Conservation (phyloP, 345 rosid species). For the Populus ilicifolia region DNA sequence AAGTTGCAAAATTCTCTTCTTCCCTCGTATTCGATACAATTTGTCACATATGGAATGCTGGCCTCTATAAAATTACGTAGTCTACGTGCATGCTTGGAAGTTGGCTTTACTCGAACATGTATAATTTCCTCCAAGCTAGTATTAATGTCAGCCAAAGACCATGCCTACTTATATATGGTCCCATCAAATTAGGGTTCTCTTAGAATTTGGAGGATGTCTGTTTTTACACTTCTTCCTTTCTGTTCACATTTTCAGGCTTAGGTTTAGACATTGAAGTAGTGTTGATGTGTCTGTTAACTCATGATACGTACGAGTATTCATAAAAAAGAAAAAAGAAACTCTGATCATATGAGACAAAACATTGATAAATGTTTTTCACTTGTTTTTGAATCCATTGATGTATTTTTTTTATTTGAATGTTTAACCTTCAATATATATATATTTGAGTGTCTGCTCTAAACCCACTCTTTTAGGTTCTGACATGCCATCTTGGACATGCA, state of each 20-base stretch:
- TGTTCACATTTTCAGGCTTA: neutral
- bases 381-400: too few species aligned
- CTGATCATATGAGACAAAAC: too few species aligned
- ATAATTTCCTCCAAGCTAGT: neutral
- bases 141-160: neutral
- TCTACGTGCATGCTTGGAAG: neutral
- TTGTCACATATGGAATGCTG: neutral
- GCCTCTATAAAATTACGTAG: neutral
- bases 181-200: neutral
- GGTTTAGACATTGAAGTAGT: neutral
- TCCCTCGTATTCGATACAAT: neutral
- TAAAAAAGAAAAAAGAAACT: too few species aligned
- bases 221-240: too few species aligned
- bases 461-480: too few species aligned
- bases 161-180: neutral
- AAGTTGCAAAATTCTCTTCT: neutral
- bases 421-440: too few species aligned
- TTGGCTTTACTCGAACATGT: neutral
- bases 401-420: too few species aligned
- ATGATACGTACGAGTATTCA: too few species aligned
- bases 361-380: too few species aligned
- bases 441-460: too few species aligned
- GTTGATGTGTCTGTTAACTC: too few species aligned
- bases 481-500: too few species aligned
- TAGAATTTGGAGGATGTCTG: neutral